Percentiles rank a stretch among this genome's conserved stretches.
Evolutionary conservation across 2,329 filamentous ascomycete genomes (phyloP).

Genomic region (Talaromyces sp.): DNA sequence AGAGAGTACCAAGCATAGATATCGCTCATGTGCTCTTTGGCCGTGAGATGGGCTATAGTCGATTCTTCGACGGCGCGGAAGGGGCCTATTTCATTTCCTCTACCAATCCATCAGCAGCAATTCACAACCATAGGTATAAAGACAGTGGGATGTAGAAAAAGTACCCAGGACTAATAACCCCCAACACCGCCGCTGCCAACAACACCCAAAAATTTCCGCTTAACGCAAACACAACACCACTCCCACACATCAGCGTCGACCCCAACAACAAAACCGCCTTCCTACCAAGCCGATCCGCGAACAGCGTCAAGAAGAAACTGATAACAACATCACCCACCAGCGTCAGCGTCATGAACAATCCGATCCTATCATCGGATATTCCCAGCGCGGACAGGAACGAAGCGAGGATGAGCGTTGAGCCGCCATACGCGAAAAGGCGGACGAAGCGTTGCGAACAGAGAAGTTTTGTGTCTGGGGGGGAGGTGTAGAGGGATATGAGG

Average conservation of each 20-base stretch:
- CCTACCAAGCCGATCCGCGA: conserved; percentile 60
- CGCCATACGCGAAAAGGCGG: conserved; percentile 65
- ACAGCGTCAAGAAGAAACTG: conserved; percentile 56
- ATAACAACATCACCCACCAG: conserved; percentile 61
- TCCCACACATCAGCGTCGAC: conserved; percentile 56
- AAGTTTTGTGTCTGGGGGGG: conserved; percentile 39
- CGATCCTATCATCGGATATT: conserved; percentile 59
- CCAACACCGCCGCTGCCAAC: conserved; percentile 57
- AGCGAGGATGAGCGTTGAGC: conserved; percentile 60
- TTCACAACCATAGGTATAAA: neutral
- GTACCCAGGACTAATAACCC: conserved; percentile 59
- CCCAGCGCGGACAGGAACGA: conserved; percentile 59
- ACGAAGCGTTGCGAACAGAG: conserved; percentile 44
- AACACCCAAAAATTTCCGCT: conserved; percentile 61
- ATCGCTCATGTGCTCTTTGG: conserved; percentile 55
- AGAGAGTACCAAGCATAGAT: conserved; percentile 64
- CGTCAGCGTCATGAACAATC: conserved; percentile 65
- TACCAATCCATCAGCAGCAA: conserved; percentile 17
- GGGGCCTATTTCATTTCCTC: conserved; percentile 65
- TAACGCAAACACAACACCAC: conserved; percentile 55
- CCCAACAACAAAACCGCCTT: conserved; percentile 56
- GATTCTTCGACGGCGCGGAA: conserved; percentile 68
- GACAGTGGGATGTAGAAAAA: conserved; percentile 18
- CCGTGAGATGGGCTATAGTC: conserved; percentile 61
- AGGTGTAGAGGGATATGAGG: conserved; percentile 38